Evolutionary conservation across 2,329 filamentous ascomycete genomes (phyloP).

Genomic region (Aureobasidium mangrovei): DNA sequence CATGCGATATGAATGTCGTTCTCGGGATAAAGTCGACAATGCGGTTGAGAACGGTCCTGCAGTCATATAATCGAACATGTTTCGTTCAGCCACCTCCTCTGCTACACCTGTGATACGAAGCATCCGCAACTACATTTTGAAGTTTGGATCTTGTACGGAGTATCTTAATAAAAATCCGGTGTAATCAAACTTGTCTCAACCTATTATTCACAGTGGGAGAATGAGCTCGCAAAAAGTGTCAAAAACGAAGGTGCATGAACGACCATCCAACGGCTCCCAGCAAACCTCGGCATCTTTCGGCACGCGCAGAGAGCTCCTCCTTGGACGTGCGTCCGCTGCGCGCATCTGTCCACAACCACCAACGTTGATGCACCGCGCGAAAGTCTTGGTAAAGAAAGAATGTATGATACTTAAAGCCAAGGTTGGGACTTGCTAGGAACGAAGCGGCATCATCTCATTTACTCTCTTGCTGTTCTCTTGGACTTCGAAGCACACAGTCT

Average conservation of each 20-base stretch:
- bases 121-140: too few relatives aligned
- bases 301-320: not conserved
- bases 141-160: too few relatives aligned
- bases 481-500: not conserved
- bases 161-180: too few relatives aligned
- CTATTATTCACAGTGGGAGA: not conserved
- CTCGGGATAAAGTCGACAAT: too few relatives aligned
- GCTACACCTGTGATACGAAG: too few relatives aligned
- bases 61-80: too few relatives aligned
- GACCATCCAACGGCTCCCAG: not conserved
- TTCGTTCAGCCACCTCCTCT: too few relatives aligned
- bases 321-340: not conserved
- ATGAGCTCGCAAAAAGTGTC: not conserved
- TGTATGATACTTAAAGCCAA: not conserved
- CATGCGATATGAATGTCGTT: too few relatives aligned
- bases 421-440: not conserved
- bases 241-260: not conserved
- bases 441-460: not conserved
- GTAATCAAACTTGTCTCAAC: not conserved
- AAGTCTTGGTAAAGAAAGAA: slow-evolving; percentile 6
- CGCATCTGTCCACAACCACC: not conserved
- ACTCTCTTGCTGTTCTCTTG: not conserved
- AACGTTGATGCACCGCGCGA: not conserved
- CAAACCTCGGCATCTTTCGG: slow-evolving; percentile 6
- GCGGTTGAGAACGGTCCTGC: too few relatives aligned